A percentile compares a stretch with the other conserved stretches of the same genome.
Evolutionary conservation across 208 protist species (phyloP).

Genomic region (Leishmania major): DNA sequence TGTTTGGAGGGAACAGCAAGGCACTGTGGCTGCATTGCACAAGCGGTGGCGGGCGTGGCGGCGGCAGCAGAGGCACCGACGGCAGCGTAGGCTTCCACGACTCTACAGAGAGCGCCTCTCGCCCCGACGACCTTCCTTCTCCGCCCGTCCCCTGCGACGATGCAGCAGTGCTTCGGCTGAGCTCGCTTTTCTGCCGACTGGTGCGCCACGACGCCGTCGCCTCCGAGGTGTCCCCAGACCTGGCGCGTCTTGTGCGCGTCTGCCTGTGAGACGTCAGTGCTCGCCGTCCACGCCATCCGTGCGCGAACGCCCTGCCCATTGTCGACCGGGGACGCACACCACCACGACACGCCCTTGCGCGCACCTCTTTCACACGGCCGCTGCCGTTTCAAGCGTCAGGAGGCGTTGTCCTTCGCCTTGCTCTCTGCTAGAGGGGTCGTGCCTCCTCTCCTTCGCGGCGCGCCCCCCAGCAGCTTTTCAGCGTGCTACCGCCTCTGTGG

Average conservation of each 20-base stretch:
- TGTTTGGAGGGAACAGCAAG: conserved; percentile 73
- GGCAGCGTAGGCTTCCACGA: neutral
- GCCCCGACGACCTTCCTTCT: conserved; percentile 7
- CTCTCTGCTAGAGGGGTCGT: neutral
- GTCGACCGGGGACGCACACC: neutral
- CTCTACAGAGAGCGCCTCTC: neutral
- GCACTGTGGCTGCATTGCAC: conserved; percentile 32
- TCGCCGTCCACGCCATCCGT: neutral
- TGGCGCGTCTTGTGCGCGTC: conserved; percentile 11
- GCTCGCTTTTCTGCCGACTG: conserved; percentile 47
- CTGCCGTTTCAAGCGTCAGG: neutral
- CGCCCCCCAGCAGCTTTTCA: too few species aligned
- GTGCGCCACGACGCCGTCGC: conserved; percentile 46
- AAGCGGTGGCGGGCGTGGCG: neutral
- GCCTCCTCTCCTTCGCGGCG: neutral
- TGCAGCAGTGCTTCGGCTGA: conserved; percentile 35
- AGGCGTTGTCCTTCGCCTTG: neutral
- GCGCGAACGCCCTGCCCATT: neutral
- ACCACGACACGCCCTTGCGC: neutral
- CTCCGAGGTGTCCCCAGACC: conserved; percentile 52
- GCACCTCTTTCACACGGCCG: neutral
- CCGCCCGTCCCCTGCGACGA: neutral
- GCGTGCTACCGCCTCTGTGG: neutral
- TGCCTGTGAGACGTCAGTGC: neutral
- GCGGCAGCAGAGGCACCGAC: too few species aligned